Evolutionary conservation across 495 filamentous ascomycete genomes (phyloP).

Genomic region (Talaromyces ruber): DNA sequence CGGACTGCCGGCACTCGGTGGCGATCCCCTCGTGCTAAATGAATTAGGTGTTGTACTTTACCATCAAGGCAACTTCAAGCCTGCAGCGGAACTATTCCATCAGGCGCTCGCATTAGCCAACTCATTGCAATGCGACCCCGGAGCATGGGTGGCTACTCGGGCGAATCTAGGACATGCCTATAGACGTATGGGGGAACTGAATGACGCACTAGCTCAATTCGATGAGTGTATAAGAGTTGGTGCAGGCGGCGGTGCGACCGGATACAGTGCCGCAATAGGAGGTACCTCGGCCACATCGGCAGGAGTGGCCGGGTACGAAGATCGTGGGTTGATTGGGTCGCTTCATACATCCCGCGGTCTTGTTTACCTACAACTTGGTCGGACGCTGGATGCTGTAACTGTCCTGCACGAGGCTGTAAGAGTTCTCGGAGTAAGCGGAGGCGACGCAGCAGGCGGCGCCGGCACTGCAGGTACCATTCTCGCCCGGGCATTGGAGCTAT

Average conservation of each 20-base stretch:
- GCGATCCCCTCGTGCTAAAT: slow-evolving; percentile 85
- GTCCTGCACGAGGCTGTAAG: slow-evolving; percentile 63
- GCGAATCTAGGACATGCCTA: slow-evolving; percentile 86
- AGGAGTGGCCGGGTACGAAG: slow-evolving; percentile 38
- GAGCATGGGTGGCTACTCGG: slow-evolving; percentile 79
- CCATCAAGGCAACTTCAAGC: slow-evolving; percentile 72
- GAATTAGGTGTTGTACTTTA: slow-evolving; percentile 93
- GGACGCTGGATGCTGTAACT: slow-evolving; percentile 58
- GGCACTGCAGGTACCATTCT: slow-evolving; percentile 68
- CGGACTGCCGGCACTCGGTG: slow-evolving; percentile 35
- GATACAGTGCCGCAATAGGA: slow-evolving; percentile 32
- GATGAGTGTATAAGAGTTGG: slow-evolving; percentile 73
- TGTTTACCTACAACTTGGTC: slow-evolving; percentile 59
- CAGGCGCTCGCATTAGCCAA: slow-evolving; percentile 67
- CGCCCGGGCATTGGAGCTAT: slow-evolving; percentile 65
- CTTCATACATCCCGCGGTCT: slow-evolving; percentile 49
- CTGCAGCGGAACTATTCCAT: slow-evolving; percentile 63
- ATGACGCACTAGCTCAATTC: slow-evolving; percentile 68
- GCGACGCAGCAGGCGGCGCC: slow-evolving; percentile 54
- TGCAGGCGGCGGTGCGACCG: slow-evolving; percentile 55
- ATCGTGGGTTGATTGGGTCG: slow-evolving; percentile 34
- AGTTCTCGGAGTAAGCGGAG: slow-evolving; percentile 34
- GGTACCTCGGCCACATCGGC: slow-evolving; percentile 27
- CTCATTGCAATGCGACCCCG: slow-evolving; percentile 70
- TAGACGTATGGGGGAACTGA: slow-evolving; percentile 59